These are phyloP conservation scores for Fomitopsis pinicola DNA, from an alignment of 1,284 basidiomycete genomes.

Conservation along the genomic window DNA sequence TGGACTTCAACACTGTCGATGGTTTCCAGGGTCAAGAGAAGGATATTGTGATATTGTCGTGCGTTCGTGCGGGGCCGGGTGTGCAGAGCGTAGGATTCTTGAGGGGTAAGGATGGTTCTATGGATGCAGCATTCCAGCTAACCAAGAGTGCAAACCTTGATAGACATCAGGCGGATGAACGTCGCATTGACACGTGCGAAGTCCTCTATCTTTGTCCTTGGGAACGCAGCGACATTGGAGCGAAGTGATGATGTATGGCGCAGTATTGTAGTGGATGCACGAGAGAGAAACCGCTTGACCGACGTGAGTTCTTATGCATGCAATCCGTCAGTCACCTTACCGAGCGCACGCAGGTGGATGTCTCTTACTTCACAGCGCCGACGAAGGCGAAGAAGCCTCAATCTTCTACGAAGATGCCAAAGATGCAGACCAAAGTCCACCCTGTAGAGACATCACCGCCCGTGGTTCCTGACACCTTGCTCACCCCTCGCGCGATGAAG, in stretches of 20 bases:
- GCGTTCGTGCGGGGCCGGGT: conserved; percentile 86
- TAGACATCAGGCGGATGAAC: conserved; percentile 90
- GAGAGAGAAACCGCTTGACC: conserved; percentile 45
- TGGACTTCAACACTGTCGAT: conserved; percentile 98
- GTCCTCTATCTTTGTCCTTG: conserved; percentile 92
- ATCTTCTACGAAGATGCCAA: conserved; percentile 10
- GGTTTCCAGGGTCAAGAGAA: conserved; percentile 99
- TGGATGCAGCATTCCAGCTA: background rate
- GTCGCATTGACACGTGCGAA: conserved; percentile 96
- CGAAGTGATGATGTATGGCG: conserved; percentile 82
- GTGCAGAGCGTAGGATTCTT: conserved; percentile 85
- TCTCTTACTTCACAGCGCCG: conserved; percentile 33
- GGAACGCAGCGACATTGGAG: conserved; percentile 84
- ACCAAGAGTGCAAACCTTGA: conserved; percentile 2
- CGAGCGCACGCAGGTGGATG: conserved; percentile 29
- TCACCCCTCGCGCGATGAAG: conserved; percentile 17
- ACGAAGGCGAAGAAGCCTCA: conserved; percentile 7
- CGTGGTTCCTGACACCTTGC: conserved; percentile 9
- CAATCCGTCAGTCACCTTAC: background rate
- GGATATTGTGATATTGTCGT: conserved; percentile 93
- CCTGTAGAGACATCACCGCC: background rate
- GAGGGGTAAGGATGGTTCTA: conserved; percentile 45
- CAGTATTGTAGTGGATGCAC: conserved; percentile 75
- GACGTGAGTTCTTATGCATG: conserved; percentile 39
- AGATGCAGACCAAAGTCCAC: conserved; percentile 14